Evolutionary conservation across 345 rosid species (phyloP), one percentile per base, ranked within the genome.

Genomic region (Gossypium rotundifolium): DNA sequence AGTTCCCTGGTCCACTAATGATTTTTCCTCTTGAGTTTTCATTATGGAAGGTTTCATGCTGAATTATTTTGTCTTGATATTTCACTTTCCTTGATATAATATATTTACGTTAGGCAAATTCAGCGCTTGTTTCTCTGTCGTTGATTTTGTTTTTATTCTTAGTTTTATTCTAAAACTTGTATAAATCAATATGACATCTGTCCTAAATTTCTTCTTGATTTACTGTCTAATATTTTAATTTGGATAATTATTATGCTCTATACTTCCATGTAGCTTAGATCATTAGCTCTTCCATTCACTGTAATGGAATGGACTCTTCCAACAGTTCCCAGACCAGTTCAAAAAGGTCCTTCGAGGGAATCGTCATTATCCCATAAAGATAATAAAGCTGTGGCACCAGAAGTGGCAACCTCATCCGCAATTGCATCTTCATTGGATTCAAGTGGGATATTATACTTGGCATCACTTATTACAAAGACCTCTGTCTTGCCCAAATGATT

Each of bases 251-350:
- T 84, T 81, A 71, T 82, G 63, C 76, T 78, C 80, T 77, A 77
- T 85, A 75, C 74, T 81, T 81, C 74, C 72, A 80, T 91, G 91
- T 95, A 95, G 99, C 97, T 95, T 92, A 93, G 99, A 93, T 93
- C 99, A 77, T 88, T 95, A 88, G 98, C 98, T 81, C 97, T 94
- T 86, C 68, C 68, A 38, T 63, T 63, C 68, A 63, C 68, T 3
- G 68, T 63, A n/a, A 8, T 63, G 68, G 68, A 63, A 63, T 63
- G 68, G 68, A 38, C 68, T 63, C 68, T 63, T 63, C 68, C 68
- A 16, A 72, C 75, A n/a, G 76, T 62, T 61, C 99, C 98, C 11
- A 86, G 88, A 71, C 89, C 93, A 81, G 82, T 72, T 80, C 94
- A 83, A 83, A 83, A 79, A 78, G 85, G 79, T 75, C 87, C 87